Conservation (phyloP, 305 asterid genomes). For the Fraxinus greggii region DNA sequence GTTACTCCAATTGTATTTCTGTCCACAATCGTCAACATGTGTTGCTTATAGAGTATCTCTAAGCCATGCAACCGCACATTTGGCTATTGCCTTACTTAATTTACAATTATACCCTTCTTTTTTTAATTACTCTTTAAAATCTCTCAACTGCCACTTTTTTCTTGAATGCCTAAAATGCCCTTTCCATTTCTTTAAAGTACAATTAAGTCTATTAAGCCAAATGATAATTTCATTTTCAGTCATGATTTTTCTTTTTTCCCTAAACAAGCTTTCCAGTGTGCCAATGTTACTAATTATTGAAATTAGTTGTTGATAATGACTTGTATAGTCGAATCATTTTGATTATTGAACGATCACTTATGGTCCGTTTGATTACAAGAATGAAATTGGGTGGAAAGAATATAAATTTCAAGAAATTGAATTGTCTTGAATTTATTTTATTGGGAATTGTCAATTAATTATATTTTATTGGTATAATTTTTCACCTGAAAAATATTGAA, state of each 20-base stretch:
- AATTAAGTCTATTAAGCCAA: background rate
- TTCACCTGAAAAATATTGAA: too few species aligned
- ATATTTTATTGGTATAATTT: too few species aligned
- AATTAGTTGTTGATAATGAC: background rate
- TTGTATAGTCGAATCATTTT: background rate
- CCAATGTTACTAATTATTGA: background rate
- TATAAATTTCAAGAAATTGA: too few species aligned
- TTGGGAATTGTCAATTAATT: too few species aligned
- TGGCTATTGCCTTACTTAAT: conserved; percentile 29
- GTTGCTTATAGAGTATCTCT: conserved; percentile 25
- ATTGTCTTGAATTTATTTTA: too few species aligned
- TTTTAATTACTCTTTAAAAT: background rate
- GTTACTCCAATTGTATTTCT: too few species aligned
- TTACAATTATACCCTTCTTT: conserved; percentile 22
- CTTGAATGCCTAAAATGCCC: conserved; percentile 22
- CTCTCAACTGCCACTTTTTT: background rate
- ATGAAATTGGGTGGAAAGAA: too few species aligned
- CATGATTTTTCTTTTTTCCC: background rate
- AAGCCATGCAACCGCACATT: conserved; percentile 70
- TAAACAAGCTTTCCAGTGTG: background rate
- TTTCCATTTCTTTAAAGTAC: background rate
- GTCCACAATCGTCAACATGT: conserved; percentile 10
- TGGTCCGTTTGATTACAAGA: too few species aligned
- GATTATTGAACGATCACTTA: background rate
- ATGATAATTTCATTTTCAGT: background rate